phyloP scores from a whole-genome alignment of 1,139 yeast genomes.

The Kodamaea sp. region DNA sequence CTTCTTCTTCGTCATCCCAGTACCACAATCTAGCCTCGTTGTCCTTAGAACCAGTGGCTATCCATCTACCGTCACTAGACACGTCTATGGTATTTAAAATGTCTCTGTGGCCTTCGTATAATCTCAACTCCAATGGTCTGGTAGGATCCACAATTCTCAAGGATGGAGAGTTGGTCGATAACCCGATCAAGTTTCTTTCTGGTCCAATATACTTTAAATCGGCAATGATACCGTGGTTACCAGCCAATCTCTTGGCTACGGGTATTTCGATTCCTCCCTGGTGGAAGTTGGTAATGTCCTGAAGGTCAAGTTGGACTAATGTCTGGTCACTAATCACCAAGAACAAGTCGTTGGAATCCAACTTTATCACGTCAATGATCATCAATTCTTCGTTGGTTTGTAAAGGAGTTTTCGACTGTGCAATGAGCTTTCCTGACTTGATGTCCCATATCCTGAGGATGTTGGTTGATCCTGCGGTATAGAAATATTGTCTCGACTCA shows the following conservation, averaged over 20 bases:
- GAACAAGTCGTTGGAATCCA: slow-evolving; percentile 26
- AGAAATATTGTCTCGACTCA: slow-evolving; percentile 43
- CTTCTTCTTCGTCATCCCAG: slow-evolving; percentile 41
- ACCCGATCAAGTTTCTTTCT: slow-evolving; percentile 54
- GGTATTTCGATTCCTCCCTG: slow-evolving; percentile 37
- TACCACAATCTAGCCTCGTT: slow-evolving; percentile 83
- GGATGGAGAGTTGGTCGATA: slow-evolving; percentile 96
- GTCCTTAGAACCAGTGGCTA: slow-evolving; percentile 94
- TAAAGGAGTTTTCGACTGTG: slow-evolving; percentile 50
- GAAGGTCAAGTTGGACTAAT: slow-evolving; percentile 52
- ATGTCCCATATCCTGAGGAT: slow-evolving; percentile 63
- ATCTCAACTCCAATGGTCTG: slow-evolving; percentile 59
- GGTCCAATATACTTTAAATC: slow-evolving; percentile 82
- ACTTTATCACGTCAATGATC: slow-evolving; percentile 55
- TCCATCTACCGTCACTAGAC: slow-evolving; percentile 79
- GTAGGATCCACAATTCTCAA: slow-evolving; percentile 66
- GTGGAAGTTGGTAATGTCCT: slow-evolving; percentile 15
- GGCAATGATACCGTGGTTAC: slow-evolving; percentile 94
- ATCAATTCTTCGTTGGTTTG: slow-evolving; percentile 68
- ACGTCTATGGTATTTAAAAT: slow-evolving; percentile 79
- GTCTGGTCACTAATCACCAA: slow-evolving; percentile 84
- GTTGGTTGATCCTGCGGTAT: slow-evolving; percentile 83
- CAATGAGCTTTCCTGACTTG: slow-evolving; percentile 37
- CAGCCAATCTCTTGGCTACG: slow-evolving; percentile 64
- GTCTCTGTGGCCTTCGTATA: slow-evolving; percentile 83